Evolutionary conservation across 306 rosid genomes (phyloP).

Genomic region (Glycine latifolia): DNA sequence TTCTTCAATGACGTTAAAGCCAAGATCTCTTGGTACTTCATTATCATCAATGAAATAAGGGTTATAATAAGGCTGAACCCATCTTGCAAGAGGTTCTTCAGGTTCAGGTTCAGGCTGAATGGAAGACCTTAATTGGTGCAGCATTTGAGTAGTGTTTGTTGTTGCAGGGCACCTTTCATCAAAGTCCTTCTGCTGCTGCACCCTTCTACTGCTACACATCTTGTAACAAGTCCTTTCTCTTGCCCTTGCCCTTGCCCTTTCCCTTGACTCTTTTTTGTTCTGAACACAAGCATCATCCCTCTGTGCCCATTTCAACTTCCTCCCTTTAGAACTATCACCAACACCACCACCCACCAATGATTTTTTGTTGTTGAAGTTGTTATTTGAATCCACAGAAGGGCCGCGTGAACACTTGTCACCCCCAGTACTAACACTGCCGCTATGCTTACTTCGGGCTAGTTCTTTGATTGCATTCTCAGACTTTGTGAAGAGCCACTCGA

Average conservation of each 20-base stretch:
- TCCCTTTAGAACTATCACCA: constrained; percentile 29
- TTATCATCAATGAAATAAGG: constrained; percentile 12
- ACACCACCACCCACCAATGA: constrained; percentile 1
- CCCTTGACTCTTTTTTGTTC: constrained; percentile 62
- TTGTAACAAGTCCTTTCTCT: constrained; percentile 79
- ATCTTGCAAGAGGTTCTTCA: constrained; percentile 20
- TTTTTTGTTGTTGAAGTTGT: constrained; percentile 31
- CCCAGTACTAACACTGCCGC: constrained; percentile 6
- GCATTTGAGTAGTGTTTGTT: constrained; percentile 39
- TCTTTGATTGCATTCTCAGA: constrained; percentile 71
- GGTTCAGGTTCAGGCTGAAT: constrained; percentile 38
- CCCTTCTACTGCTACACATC: constrained; percentile 35
- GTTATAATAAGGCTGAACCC: constrained; percentile 46
- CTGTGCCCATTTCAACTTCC: constrained; percentile 48
- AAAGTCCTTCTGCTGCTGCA: constrained; percentile 22
- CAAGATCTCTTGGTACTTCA: constrained; percentile 34
- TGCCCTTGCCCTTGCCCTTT: constrained; percentile 81
- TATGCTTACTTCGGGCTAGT: constrained; percentile 48
- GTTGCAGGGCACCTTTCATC: constrained; percentile 44
- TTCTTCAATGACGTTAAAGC: constrained; percentile 48
- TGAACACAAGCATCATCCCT: constrained; percentile 36
- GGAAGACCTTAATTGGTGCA: constrained; percentile 49
- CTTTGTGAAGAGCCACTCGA: constrained; percentile 83
- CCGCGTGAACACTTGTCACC: constrained; percentile 20
- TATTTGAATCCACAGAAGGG: constrained; percentile 45